These are phyloP conservation scores for Teratosphaeria viscida DNA, from an alignment of 2,329 filamentous ascomycete species.

Conservation along the genomic window DNA sequence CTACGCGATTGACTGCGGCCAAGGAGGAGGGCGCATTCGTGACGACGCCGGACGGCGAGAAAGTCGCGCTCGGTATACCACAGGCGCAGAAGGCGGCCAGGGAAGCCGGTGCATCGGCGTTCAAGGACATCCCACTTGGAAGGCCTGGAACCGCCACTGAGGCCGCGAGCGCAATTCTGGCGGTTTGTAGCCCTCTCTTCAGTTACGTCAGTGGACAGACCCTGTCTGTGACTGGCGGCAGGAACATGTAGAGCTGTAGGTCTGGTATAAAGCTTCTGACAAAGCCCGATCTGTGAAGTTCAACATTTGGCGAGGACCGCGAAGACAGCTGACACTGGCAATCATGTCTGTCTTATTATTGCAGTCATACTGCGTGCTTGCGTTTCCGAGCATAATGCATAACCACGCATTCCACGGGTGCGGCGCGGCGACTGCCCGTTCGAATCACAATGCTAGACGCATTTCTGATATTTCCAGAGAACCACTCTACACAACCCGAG, in stretches of 20 bases:
- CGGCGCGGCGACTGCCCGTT: background rate
- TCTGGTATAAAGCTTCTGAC: background rate
- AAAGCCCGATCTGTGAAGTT: background rate
- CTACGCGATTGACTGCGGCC: conserved; percentile 68
- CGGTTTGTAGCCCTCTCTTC: conserved; percentile 70
- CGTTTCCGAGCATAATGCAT: background rate
- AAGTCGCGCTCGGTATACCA: conserved; percentile 65
- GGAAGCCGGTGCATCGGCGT: conserved; percentile 30
- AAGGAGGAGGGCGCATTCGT: conserved; percentile 79
- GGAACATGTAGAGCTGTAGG: conserved; percentile 41
- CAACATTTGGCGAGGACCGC: background rate
- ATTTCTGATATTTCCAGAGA: background rate
- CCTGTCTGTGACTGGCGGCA: conserved; percentile 72
- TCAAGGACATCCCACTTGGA: conserved; percentile 63
- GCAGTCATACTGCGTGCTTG: background rate
- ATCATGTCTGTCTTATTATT: background rate
- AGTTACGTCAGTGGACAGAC: conserved; percentile 81
- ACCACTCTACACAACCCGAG: background rate
- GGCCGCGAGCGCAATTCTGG: conserved; percentile 67
- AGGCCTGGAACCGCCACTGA: conserved; percentile 69
- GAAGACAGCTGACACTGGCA: background rate
- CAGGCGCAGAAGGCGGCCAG: conserved; percentile 42
- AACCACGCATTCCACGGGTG: background rate
- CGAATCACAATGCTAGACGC: background rate
- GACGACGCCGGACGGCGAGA: conserved; percentile 62